phyloP scores from a whole-genome alignment of 306 rosid species.

The Quillaja saponaria region DNA sequence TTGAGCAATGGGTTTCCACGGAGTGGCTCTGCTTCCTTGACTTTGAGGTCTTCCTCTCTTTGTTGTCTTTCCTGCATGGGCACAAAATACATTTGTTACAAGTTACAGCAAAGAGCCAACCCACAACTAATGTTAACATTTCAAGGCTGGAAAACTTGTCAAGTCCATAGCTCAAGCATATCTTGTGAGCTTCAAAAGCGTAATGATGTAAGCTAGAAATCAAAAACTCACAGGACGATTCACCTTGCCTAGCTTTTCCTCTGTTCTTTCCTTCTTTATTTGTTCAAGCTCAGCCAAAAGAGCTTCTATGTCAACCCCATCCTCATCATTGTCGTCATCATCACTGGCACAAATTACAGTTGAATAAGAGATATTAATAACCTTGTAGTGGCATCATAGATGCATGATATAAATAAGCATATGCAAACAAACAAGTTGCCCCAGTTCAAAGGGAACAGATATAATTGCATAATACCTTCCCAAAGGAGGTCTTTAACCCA shows the following conservation, averaged over 20 bases:
- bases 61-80: constrained; percentile 59
- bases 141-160: background rate
- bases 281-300: constrained; percentile 95
- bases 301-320: constrained; percentile 88
- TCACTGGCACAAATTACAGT: constrained; percentile 37
- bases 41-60: constrained; percentile 88
- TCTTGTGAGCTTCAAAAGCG: constrained; percentile 16
- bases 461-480: too few species aligned
- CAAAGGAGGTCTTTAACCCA: too few species aligned
- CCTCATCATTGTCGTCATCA: constrained; percentile 52
- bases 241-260: constrained; percentile 89
- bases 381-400: background rate
- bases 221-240: constrained; percentile 2
- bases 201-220: background rate
- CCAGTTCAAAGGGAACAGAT: too few species aligned
- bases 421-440: too few species aligned
- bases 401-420: background rate
- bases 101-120: background rate
- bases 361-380: background rate
- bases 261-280: constrained; percentile 92
- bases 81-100: constrained; percentile 14
- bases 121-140: background rate
- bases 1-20: constrained; percentile 84
- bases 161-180: background rate
- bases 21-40: constrained; percentile 80